Evolutionary conservation across 148 eudicot genomes (phyloP).

Genomic region (Limonium bicolor): DNA sequence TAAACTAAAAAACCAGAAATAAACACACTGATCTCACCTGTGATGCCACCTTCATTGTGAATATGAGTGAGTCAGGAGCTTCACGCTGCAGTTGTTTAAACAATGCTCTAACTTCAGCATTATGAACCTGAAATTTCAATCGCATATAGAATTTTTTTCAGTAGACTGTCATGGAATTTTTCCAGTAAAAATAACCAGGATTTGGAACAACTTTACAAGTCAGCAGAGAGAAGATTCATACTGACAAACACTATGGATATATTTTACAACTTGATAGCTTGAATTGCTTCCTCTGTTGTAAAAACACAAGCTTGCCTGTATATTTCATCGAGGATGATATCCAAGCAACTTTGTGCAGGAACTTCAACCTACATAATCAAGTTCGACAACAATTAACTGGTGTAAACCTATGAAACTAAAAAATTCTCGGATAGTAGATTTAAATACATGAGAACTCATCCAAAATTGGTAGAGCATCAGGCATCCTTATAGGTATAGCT

Average conservation of each 20-base stretch:
- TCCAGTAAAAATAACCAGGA: too few species aligned
- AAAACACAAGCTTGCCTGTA: conserved; percentile 81
- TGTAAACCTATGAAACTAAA: too few species aligned
- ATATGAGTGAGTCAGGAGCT: conserved; percentile 99
- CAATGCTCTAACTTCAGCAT: conserved; percentile 89
- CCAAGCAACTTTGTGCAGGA: conserved; percentile 59
- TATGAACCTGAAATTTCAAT: conserved; percentile 62
- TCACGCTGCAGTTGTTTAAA: conserved; percentile 99
- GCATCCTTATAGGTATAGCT: conserved; percentile 33
- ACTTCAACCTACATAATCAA: conserved; percentile 70
- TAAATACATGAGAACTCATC: conserved; percentile 83
- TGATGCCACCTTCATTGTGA: conserved; percentile 96
- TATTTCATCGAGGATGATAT: conserved; percentile 70
- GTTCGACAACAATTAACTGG: too few species aligned
- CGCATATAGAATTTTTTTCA: not conserved
- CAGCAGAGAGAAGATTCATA: too few species aligned
- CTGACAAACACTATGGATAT: too few species aligned
- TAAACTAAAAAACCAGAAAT: too few species aligned
- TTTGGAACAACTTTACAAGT: too few species aligned
- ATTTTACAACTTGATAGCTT: conserved; percentile 90
- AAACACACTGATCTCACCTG: conserved; percentile 78
- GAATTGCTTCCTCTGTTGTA: conserved; percentile 90
- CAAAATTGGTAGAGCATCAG: conserved; percentile 30
- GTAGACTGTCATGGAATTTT: too few species aligned
- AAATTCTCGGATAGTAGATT: too few species aligned